A percentile compares a stretch with the other conserved stretches of the same genome.
phyloP scores from a whole-genome alignment of 1,284 basidiomycete species.

The Prillingera fragicola region DNA sequence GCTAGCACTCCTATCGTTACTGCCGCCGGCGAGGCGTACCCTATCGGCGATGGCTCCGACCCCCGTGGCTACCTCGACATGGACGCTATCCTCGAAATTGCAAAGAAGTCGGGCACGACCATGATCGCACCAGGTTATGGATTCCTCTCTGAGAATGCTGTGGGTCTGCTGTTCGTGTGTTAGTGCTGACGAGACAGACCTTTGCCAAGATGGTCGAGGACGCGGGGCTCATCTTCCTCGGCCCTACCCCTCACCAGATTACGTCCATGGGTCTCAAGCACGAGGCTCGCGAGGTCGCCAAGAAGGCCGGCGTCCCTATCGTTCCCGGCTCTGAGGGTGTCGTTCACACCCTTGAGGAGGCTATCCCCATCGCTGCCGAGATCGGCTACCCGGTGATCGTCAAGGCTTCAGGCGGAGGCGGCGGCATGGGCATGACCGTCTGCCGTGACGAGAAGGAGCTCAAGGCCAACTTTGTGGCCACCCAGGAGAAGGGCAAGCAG shows the following conservation, averaged over 20 bases:
- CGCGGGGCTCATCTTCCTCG: constrained; percentile 58
- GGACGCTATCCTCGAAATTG: constrained; percentile 51
- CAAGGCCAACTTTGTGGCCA: constrained; percentile 47
- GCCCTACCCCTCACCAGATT: constrained; percentile 57
- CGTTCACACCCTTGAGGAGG: constrained; percentile 51
- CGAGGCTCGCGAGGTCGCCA: constrained; percentile 55
- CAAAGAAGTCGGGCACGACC: constrained; percentile 50
- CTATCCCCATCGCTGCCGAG: constrained; percentile 47
- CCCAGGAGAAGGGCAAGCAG: constrained; percentile 43
- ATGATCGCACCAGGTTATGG: constrained; percentile 63
- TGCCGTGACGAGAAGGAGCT: constrained; percentile 52
- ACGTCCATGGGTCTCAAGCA: constrained; percentile 61
- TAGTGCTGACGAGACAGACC: constrained; percentile 18
- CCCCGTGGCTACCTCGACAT: constrained; percentile 51
- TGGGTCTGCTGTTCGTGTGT: constrained; percentile 1
- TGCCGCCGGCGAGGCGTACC: constrained; percentile 44
- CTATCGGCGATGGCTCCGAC: constrained; percentile 46
- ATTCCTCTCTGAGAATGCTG: constrained; percentile 61
- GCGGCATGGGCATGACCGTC: constrained; percentile 64
- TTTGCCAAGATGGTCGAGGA: constrained; percentile 55
- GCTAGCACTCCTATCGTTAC: constrained; percentile 67
- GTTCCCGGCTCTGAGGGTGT: constrained; percentile 57
- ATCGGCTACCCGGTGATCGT: constrained; percentile 55
- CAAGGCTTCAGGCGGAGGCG: constrained; percentile 66
- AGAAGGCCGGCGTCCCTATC: constrained; percentile 54